Conservation (phyloP, 2,329 filamentous ascomycete genomes). For the Alternaria panax region DNA sequence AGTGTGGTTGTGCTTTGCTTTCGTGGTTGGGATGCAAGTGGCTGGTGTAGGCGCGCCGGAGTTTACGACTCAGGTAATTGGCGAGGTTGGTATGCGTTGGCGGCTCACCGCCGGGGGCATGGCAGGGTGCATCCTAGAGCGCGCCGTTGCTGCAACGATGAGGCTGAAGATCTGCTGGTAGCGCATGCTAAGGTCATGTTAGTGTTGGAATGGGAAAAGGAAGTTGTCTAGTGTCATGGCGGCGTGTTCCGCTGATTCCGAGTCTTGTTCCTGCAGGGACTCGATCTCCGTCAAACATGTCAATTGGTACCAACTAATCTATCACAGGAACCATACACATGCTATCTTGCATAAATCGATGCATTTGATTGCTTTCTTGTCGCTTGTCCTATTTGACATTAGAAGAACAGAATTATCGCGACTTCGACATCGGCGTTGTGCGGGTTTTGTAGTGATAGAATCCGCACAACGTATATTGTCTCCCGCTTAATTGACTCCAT, state of each 20-base stretch:
- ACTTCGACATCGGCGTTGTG: too few relatives aligned
- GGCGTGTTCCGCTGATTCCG: conserved; percentile 11
- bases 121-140: conserved; percentile 23
- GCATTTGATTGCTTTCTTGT: not conserved
- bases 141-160: not conserved
- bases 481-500: too few relatives aligned
- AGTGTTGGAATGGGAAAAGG: not conserved
- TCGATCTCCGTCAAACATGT: not conserved
- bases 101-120: conserved; percentile 29
- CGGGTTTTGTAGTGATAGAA: too few relatives aligned
- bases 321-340: not conserved
- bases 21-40: conserved; percentile 26
- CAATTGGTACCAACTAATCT: not conserved
- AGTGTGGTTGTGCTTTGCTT: not conserved
- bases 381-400: too few relatives aligned
- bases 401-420: too few relatives aligned
- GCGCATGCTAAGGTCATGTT: not conserved
- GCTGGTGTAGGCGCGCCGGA: conserved; percentile 35
- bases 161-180: not conserved
- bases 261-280: not conserved
- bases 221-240: conserved; percentile 5
- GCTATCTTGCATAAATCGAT: not conserved
- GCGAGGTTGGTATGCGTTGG: conserved; percentile 47
- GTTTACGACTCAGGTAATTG: conserved; percentile 36
- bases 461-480: too few relatives aligned